Evolutionary conservation across 768 basidiomycete species (phyloP).

Genomic region (Russula ochroleuca): DNA sequence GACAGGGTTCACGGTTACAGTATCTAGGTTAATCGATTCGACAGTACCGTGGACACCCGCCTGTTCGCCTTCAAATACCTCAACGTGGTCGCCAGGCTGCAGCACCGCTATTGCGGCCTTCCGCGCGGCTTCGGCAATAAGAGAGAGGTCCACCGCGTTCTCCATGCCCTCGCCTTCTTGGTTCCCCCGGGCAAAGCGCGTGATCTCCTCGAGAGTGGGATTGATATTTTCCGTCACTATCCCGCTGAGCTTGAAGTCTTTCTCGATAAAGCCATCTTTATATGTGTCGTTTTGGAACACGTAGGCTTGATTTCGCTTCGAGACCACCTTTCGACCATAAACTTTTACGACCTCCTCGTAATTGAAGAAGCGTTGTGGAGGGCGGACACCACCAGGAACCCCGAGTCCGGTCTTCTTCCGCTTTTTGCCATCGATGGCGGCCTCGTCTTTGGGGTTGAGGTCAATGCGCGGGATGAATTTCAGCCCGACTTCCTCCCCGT

Average conservation of each 20-base stretch:
- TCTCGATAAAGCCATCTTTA: conserved; percentile 92
- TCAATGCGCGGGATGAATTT: conserved; percentile 98
- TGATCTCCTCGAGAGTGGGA: conserved; percentile 95
- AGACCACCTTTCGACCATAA: conserved; percentile 73
- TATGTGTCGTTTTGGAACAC: conserved; percentile 93
- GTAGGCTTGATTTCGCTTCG: conserved; percentile 67
- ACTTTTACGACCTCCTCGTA: conserved; percentile 87
- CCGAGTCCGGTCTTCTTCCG: conserved; percentile 61
- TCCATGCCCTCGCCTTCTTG: conserved; percentile 61
- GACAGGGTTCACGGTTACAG: conserved; percentile 76
- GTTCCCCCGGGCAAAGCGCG: conserved; percentile 74
- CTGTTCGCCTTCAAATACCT: conserved; percentile 97
- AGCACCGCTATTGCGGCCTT: conserved; percentile 89
- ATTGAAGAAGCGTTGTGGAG: conserved; percentile 90
- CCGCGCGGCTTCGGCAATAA: conserved; percentile 88
- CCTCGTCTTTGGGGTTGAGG: conserved; percentile 82
- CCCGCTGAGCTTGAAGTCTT: conserved; percentile 82
- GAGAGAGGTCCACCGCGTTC: conserved; percentile 74
- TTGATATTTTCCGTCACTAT: conserved; percentile 84
- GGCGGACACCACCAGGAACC: conserved; percentile 55
- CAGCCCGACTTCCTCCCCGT: conserved; percentile 87
- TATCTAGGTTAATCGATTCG: conserved; percentile 81
- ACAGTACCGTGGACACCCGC: conserved; percentile 89
- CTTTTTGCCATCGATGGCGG: conserved; percentile 63
- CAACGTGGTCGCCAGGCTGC: conserved; percentile 97